These are phyloP conservation scores for Cytospora schulzeri DNA, from an alignment of 2,329 filamentous ascomycete species.

Conservation along the genomic window DNA sequence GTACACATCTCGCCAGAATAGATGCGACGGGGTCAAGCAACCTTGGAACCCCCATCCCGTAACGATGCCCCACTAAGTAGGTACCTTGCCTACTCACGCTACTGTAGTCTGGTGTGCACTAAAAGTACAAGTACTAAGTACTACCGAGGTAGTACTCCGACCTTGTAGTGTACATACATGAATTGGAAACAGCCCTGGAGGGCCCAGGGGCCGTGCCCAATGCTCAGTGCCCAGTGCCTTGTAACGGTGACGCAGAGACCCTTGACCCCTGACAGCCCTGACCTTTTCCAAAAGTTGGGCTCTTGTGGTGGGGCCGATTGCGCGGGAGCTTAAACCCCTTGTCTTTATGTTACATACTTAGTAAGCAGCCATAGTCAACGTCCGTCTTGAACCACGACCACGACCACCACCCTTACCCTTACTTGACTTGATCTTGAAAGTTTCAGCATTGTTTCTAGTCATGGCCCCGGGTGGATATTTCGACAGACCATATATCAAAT, in stretches of 20 bases:
- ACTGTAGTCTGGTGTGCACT: background rate
- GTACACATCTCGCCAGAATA: conserved; percentile 1
- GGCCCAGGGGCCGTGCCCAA: background rate
- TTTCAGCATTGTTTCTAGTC: background rate
- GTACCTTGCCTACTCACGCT: no score
- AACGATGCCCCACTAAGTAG: background rate
- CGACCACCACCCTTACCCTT: no score
- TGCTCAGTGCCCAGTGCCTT: background rate
- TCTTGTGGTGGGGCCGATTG: background rate
- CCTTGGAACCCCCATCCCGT: background rate
- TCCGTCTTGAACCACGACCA: background rate
- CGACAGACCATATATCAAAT: background rate
- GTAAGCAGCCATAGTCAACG: background rate
- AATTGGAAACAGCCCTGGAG: conserved; percentile 3
- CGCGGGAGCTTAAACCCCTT: background rate
- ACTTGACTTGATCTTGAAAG: background rate
- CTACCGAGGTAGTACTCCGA: no score
- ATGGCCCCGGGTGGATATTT: background rate
- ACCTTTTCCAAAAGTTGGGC: background rate
- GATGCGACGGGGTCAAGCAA: background rate
- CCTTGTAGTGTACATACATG: background rate
- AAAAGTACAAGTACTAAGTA: no score
- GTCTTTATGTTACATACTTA: background rate
- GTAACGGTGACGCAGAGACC: background rate
- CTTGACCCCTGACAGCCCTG: background rate